A percentile compares a stretch with the other conserved stretches of the same genome.
These are phyloP conservation scores for Eimeria maxima DNA, from an alignment of 169 alveolate species.

Conservation along the genomic window DNA sequence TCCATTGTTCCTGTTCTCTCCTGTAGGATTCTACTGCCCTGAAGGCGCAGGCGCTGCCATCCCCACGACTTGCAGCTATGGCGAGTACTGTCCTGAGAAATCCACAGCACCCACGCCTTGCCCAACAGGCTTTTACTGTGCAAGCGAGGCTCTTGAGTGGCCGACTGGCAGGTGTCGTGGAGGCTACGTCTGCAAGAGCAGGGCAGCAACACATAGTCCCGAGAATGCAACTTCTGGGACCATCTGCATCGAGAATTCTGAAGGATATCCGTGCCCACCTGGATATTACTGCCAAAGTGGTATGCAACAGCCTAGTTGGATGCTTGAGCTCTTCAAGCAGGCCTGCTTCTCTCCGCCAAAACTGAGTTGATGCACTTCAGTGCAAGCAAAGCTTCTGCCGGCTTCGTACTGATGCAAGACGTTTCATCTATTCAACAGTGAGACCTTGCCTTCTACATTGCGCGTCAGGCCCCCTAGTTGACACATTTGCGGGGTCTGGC, in stretches of 20 bases:
- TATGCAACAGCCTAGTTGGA: neutral
- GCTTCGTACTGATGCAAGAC: neutral
- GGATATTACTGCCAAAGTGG: conserved; percentile 75
- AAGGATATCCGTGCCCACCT: conserved; percentile 70
- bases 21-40: conserved; percentile 69
- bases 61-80: conserved; percentile 69
- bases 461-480: conserved; percentile 17
- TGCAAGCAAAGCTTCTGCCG: neutral
- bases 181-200: conserved; percentile 47
- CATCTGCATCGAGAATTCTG: conserved; percentile 27
- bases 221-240: conserved; percentile 16
- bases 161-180: conserved; percentile 76
- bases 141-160: conserved; percentile 34
- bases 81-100: conserved; percentile 88
- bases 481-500: conserved; percentile 45
- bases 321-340: neutral
- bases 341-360: neutral
- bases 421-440: neutral
- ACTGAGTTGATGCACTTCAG: neutral
- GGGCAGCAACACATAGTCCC: conserved; percentile 67
- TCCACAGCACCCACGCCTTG: conserved; percentile 84
- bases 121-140: conserved; percentile 86
- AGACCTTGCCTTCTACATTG: neutral
- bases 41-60: conserved; percentile 36
- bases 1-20: neutral